Percentiles rank a stretch among this genome's conserved stretches.
Conservation (phyloP, 306 rosid genomes). For the Fragaria iinumae region DNA sequence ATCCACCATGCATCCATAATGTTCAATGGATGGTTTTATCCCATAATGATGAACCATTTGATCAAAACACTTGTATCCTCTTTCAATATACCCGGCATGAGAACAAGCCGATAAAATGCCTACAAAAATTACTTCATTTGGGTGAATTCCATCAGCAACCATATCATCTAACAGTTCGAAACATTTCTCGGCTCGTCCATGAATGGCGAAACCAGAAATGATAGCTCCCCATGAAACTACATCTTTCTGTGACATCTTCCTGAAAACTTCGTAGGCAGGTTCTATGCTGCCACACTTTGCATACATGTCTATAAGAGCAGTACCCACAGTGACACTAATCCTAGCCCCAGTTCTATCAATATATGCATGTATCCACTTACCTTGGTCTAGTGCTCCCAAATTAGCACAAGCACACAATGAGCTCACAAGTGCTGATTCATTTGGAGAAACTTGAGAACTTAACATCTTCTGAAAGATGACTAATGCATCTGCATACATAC, state of each 20-base stretch:
- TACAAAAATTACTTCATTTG: slow-evolving; percentile 40
- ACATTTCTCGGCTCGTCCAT: slow-evolving; percentile 33
- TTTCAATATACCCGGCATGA: slow-evolving; percentile 42
- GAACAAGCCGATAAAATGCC: slow-evolving; percentile 47
- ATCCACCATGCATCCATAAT: slow-evolving; percentile 59
- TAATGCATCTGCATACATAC: slow-evolving; percentile 35
- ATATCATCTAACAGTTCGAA: slow-evolving; percentile 38
- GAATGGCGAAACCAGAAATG: slow-evolving; percentile 45
- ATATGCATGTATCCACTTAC: slow-evolving; percentile 39
- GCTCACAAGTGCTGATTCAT: slow-evolving; percentile 51
- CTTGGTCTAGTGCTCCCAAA: slow-evolving; percentile 46
- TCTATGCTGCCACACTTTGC: slow-evolving; percentile 52
- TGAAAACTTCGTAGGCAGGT: slow-evolving; percentile 30
- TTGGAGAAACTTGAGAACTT: slow-evolving; percentile 27
- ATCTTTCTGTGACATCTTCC: slow-evolving; percentile 34
- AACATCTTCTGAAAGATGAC: slow-evolving; percentile 32
- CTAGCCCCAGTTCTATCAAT: slow-evolving; percentile 19
- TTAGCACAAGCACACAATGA: slow-evolving; percentile 44
- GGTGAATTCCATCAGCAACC: slow-evolving; percentile 38
- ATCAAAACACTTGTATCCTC: slow-evolving; percentile 33
- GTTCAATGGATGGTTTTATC: slow-evolving; percentile 43
- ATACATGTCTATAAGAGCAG: slow-evolving; percentile 55
- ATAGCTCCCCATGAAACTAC: slow-evolving; percentile 49
- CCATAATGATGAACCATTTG: slow-evolving; percentile 38
- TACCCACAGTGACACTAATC: slow-evolving; percentile 27